Conservation (phyloP, 208 protist species). For the Naegleria fowleri region DNA sequence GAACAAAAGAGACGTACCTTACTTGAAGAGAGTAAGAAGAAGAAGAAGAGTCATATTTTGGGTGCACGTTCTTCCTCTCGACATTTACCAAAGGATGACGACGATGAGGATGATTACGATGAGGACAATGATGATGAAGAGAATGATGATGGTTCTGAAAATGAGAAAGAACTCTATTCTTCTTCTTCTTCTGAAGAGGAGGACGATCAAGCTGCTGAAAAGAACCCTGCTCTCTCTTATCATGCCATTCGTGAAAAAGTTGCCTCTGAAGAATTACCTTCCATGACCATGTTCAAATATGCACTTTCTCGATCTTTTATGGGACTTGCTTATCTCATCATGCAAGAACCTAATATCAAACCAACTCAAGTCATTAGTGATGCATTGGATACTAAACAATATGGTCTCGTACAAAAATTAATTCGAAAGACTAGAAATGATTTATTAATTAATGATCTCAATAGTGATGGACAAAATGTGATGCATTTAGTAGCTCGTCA, state of each 20-base stretch:
- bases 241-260: not conserved
- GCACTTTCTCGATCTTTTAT: not conserved
- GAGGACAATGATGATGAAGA: not conserved
- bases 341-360: not conserved
- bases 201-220: not conserved
- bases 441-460: not conserved
- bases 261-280: not conserved
- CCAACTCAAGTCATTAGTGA: not conserved
- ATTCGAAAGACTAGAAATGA: not conserved
- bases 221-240: not conserved
- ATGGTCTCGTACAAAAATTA: not conserved
- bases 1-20: not conserved
- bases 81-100: not conserved
- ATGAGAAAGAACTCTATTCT: not conserved
- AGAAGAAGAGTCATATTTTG: not conserved
- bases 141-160: not conserved
- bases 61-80: not conserved
- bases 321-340: conserved; percentile 4
- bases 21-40: not conserved
- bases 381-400: not conserved
- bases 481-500: not conserved
- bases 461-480: not conserved
- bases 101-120: not conserved
- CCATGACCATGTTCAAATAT: conserved; percentile 1
- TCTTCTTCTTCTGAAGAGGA: not conserved